These are phyloP conservation scores for Serendipita sp. DNA, from an alignment of 768 basidiomycete genomes.

Conservation along the genomic window DNA sequence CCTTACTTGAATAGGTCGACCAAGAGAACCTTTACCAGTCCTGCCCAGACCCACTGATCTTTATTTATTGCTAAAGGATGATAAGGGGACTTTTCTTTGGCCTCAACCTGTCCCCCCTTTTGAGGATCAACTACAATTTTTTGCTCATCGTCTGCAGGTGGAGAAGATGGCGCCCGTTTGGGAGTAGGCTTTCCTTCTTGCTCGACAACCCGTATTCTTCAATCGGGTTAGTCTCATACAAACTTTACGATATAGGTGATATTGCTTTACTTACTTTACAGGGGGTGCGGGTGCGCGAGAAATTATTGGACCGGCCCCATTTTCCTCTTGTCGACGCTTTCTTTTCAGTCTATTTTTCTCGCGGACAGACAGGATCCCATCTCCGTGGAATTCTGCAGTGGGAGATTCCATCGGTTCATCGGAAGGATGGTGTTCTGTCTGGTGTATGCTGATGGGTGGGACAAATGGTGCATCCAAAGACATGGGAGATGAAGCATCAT, in stretches of 20 bases:
- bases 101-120: conserved; percentile 68
- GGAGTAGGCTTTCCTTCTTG: conserved; percentile 37
- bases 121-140: conserved; percentile 63
- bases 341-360: conserved; percentile 89
- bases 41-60: conserved; percentile 78
- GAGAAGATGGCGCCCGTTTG: conserved; percentile 45
- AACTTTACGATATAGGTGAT: not conserved
- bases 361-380: conserved; percentile 57
- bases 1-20: conserved; percentile 51
- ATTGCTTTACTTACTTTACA: conserved; percentile 26
- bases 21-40: conserved; percentile 58
- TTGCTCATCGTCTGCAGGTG: conserved; percentile 28
- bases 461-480: conserved; percentile 17
- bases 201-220: conserved; percentile 58
- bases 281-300: conserved; percentile 30
- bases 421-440: conserved; percentile 24
- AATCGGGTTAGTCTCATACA: not conserved
- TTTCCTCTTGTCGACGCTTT: conserved; percentile 34
- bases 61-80: conserved; percentile 59
- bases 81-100: conserved; percentile 22
- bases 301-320: conserved; percentile 12
- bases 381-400: conserved; percentile 2
- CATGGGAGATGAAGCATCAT: not conserved
- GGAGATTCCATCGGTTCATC: not conserved
- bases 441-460: conserved; percentile 13